Base-by-base conservation (phyloP, 2,329 filamentous ascomycete species). In the Venturia pyrina region DNA sequence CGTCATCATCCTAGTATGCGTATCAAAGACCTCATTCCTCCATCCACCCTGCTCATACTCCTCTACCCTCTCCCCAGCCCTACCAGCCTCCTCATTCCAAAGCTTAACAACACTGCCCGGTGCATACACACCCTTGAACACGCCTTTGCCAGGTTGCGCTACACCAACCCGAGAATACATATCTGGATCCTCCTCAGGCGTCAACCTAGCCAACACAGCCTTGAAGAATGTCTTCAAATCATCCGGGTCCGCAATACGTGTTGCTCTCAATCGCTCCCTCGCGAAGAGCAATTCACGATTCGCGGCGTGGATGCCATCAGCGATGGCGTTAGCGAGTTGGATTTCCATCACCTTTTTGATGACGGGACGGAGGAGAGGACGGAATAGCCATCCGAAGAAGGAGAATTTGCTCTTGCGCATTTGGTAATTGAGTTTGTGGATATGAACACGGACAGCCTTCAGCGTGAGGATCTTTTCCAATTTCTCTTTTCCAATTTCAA, bases 241-340 rank as follows among this genome's bases (percentile, higher is more conserved):
- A 65, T 88, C 82, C 0, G 92, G 92, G 71, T 91, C 85, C 0
- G 90, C 87, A 66, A 97, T 92, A 5, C 90, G 85, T 0, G 93
- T 92, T 0, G 93, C 93, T 5, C 93, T 85, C 11, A 98, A 82
- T 19, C 93, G 83, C 76, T 98, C 93, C 0, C 93, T 82, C 0
- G 93, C 93, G 74, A 89, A 97, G 0, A 97, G 77, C 8, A 98
- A 79, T 74, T 98, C 93, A 24, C 91, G 85, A 76, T 98, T 97
- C 19, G 89, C 84, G 0, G 85, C 81, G 70, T 88, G 87, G 44
- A 96, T 82, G 15, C 84, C 82, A 48, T 89, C 85, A 0, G 84
- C 84, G 56, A 97, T 89, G 32, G 86, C 85, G 19, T 83, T 80
- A 0, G 89, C 88, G 15, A 97, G 83, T 73, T 93, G 88, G 69